phyloP scores from a whole-genome alignment of 1,284 basidiomycete species.

The Pyrrhoderma noxium region DNA sequence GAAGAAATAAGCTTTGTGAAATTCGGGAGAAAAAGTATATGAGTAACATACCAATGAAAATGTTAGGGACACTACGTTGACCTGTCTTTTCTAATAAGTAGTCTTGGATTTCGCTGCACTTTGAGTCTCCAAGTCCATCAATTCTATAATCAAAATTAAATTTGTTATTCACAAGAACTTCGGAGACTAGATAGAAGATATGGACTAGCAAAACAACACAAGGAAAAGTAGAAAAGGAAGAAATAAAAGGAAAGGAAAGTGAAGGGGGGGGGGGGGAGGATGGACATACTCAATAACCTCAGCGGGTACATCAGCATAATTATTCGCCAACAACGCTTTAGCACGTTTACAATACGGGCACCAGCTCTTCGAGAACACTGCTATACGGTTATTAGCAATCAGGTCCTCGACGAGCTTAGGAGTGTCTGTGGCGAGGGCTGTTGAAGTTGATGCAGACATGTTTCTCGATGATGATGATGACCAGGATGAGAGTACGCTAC shows the following conservation, averaged over 20 bases:
- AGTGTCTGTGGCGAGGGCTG: no score
- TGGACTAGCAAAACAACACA: neutral
- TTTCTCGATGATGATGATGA: neutral
- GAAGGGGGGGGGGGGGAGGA: neutral
- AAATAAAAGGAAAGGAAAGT: no score
- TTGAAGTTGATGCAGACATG: slow-evolving; percentile 16
- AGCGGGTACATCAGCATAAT: slow-evolving; percentile 18
- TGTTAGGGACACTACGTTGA: slow-evolving; percentile 29
- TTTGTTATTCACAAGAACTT: neutral
- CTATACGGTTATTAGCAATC: slow-evolving; percentile 24
- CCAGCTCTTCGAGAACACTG: slow-evolving; percentile 28
- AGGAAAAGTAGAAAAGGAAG: neutral
- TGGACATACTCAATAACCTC: slow-evolving; percentile 24
- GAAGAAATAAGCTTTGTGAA: neutral
- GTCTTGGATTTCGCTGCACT: slow-evolving; percentile 25
- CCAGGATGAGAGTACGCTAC: neutral
- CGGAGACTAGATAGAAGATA: neutral
- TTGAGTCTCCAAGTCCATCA: slow-evolving; percentile 23
- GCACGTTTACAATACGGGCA: slow-evolving; percentile 26
- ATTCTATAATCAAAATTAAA: slow-evolving; percentile 19
- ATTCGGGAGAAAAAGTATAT: neutral
- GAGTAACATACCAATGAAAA: slow-evolving; percentile 26
- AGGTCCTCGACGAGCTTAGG: slow-evolving; percentile 17
- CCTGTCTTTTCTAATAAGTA: slow-evolving; percentile 26
- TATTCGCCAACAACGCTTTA: slow-evolving; percentile 22